Conservation (phyloP, 345 rosid species). For the Gossypium thurberi region DNA sequence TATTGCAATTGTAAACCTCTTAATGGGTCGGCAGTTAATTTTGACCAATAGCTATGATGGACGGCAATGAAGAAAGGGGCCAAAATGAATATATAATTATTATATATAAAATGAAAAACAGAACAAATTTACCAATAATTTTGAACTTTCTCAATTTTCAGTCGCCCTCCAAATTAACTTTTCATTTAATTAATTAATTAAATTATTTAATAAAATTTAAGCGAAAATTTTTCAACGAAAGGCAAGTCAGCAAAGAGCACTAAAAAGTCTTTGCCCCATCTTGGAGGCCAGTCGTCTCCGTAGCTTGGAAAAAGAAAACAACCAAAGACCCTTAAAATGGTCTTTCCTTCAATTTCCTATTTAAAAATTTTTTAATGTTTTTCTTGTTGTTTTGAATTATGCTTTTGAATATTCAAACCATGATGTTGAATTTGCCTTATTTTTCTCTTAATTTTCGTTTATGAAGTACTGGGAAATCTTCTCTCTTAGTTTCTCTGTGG, state of each 20-base stretch:
- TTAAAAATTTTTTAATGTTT: neutral
- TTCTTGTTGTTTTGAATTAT: neutral
- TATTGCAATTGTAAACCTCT: no score
- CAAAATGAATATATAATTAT: no score
- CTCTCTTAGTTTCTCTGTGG: slow-evolving; percentile 4
- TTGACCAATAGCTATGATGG: no score
- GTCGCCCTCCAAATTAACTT: no score
- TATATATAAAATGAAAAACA: no score
- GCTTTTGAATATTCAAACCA: slow-evolving; percentile 1
- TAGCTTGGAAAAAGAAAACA: neutral
- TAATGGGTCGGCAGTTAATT: no score
- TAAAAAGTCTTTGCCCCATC: slow-evolving; percentile 1
- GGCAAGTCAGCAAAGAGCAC: neutral
- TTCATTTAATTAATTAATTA: no score
- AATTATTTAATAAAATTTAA: neutral
- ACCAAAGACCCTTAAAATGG: neutral
- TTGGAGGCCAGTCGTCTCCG: slow-evolving; percentile 4
- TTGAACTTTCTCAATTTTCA: no score
- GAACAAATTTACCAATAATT: no score
- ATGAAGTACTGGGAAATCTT: neutral
- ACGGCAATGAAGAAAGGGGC: no score
- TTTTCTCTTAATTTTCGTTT: neutral
- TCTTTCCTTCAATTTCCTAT: neutral
- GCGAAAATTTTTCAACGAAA: neutral
- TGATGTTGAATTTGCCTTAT: neutral